phyloP scores from a whole-genome alignment of 2,329 filamentous ascomycete species.

The Trichophyton schoenleinii region DNA sequence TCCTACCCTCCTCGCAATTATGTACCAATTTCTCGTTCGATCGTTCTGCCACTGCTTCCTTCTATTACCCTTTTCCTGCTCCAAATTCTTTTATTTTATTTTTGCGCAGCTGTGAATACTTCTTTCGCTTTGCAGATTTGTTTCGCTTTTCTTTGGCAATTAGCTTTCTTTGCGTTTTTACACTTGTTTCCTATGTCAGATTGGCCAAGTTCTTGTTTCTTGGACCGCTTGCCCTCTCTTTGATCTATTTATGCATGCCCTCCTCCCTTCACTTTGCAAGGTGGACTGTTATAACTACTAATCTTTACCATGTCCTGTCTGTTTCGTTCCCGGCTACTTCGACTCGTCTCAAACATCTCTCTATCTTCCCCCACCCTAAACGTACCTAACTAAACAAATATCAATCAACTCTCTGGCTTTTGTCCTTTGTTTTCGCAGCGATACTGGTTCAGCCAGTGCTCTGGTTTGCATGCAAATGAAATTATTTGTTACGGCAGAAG shows the following conservation, averaged over 20 bases:
- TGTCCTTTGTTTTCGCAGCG: neutral
- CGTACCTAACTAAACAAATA: neutral
- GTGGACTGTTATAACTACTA: constrained; percentile 3
- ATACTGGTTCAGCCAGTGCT: neutral
- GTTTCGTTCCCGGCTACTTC: neutral
- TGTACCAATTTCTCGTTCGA: neutral
- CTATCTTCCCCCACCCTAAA: neutral
- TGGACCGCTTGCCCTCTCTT: neutral
- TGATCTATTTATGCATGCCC: neutral
- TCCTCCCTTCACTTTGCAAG: neutral
- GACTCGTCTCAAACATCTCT: neutral
- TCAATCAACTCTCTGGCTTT: neutral
- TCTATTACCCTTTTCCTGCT: neutral
- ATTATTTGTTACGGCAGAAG: neutral
- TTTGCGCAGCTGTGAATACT: constrained; percentile 2
- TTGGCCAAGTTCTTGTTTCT: neutral
- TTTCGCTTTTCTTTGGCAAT: neutral
- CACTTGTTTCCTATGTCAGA: neutral
- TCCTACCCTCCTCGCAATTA: neutral
- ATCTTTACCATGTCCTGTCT: neutral
- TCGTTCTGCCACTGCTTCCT: neutral
- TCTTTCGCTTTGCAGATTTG: neutral
- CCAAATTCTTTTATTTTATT: neutral
- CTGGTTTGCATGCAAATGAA: neutral
- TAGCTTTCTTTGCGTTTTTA: neutral